Evolutionary conservation across 441 rosid species (phyloP), one percentile per base, ranked within the genome.

Genomic region (Erodium moschatum): DNA sequence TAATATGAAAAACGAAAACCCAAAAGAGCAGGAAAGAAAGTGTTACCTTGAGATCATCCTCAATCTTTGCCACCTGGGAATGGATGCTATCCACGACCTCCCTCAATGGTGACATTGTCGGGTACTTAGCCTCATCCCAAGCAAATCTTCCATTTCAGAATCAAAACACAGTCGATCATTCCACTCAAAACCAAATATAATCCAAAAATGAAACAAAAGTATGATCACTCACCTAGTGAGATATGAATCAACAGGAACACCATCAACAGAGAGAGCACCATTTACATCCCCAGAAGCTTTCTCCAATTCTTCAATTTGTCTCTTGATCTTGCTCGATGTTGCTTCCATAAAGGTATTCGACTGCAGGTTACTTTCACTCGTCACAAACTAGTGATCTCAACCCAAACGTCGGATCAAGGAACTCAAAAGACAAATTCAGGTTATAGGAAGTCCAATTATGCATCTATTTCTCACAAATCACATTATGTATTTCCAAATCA

Each of bases 81-180:
- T 91, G 99, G 76, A 94, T 89, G 73, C 81, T 76, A 71, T 84
- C 94, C 42, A 94, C 88, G 78, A 83, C 87, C 77, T 91, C 97
- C 85, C 83, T 91, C 70, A 91, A 71, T 65, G 97, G 92, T 1
- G 99, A 85, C 96, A 87, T 87, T 6, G 92, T 85, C 65, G 97
- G 99, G 78, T 91, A 94, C 85, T 83, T 94, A 5, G 97, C 92
- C 78, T 91, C 97, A 74, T 91, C 96, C 99, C 97, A 94, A 40
- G 86, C 86, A 81, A 94, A 91, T 85, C 97, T 94, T 75, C 52
- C 72, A 73, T 21, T 69, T 70, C 68, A 75, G 56, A 6, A 71
- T 70, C 75, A 73, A 73, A 72, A 72, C 35, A 64, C 67, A 74
- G 6, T 50, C 72, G 33, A 46, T 56, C 16, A 56, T 56, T 19